Conservation (phyloP, 2,329 filamentous ascomycete species). For the Aureobasidium sp. region DNA sequence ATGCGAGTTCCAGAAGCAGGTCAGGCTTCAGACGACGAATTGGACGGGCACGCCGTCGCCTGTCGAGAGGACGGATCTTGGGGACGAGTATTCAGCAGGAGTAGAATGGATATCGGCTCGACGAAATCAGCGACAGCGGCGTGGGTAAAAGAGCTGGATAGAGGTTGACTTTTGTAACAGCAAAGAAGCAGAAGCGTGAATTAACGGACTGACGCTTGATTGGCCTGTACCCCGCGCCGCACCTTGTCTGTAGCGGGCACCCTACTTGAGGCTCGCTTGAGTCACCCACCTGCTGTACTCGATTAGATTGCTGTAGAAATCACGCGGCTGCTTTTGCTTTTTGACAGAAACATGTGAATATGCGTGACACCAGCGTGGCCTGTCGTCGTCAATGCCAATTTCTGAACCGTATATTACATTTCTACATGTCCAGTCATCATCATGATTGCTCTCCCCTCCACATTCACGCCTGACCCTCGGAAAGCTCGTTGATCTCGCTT, state of each 20-base stretch:
- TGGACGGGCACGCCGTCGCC: constrained; percentile 9
- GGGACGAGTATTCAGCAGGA: not conserved
- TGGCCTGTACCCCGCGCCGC: constrained; percentile 1
- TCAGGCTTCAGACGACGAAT: not conserved
- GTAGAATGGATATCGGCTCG: not conserved
- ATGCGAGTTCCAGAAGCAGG: not conserved
- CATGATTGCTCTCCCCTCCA: not conserved
- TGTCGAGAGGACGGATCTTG: not conserved
- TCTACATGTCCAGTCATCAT: not conserved
- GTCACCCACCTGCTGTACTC: not conserved
- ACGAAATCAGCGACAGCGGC: constrained; percentile 1
- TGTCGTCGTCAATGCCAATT: not conserved
- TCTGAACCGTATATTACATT: constrained; percentile 5
- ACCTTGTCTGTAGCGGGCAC: not conserved
- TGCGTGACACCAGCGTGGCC: not conserved
- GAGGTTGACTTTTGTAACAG: constrained; percentile 3
- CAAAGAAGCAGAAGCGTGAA: not conserved
- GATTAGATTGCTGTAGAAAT: not conserved
- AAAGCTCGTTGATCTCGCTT: constrained; percentile 17
- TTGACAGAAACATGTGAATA: not conserved
- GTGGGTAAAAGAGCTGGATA: not conserved
- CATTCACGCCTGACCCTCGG: not conserved
- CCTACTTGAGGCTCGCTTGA: not conserved
- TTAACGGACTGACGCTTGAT: not conserved
- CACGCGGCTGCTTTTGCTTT: not conserved